Percentiles rank a stretch among this genome's conserved stretches.
These are phyloP conservation scores for Fusarium graminum DNA, from an alignment of 2,329 filamentous ascomycete species.

Conservation along the genomic window DNA sequence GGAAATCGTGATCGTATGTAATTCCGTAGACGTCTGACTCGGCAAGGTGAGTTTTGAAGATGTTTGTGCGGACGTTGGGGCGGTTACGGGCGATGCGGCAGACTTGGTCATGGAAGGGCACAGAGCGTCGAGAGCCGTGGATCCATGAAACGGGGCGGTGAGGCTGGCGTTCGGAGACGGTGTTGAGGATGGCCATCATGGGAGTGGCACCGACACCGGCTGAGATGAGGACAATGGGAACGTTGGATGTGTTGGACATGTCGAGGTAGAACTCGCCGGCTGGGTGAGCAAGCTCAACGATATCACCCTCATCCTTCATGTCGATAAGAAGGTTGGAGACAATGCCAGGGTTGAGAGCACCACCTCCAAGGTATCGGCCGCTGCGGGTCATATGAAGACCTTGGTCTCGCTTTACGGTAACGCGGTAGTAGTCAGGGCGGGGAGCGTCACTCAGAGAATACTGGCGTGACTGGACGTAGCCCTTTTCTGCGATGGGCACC, in stretches of 20 bases:
- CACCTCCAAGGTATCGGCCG: slow-evolving; percentile 43
- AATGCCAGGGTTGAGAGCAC: slow-evolving; percentile 68
- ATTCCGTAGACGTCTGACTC: slow-evolving; percentile 60
- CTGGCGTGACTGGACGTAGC: slow-evolving; percentile 75
- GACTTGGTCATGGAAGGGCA: slow-evolving; percentile 68
- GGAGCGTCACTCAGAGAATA: slow-evolving; percentile 79
- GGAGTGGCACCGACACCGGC: slow-evolving; percentile 72
- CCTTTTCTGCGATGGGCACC: slow-evolving; percentile 67
- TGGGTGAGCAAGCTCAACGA: slow-evolving; percentile 75
- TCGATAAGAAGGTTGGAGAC: slow-evolving; percentile 79
- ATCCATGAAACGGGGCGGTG: slow-evolving; percentile 69
- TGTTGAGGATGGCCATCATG: slow-evolving; percentile 71
- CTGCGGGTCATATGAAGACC: slow-evolving; percentile 60
- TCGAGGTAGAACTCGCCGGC: slow-evolving; percentile 72
- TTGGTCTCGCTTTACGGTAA: slow-evolving; percentile 77
- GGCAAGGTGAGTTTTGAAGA: slow-evolving; percentile 64
- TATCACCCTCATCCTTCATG: slow-evolving; percentile 70
- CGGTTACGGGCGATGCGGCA: slow-evolving; percentile 58
- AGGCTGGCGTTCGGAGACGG: slow-evolving; percentile 60
- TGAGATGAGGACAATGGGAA: slow-evolving; percentile 70
- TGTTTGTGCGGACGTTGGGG: slow-evolving; percentile 55
- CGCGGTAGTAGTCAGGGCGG: slow-evolving; percentile 72
- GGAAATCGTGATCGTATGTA: slow-evolving; percentile 59
- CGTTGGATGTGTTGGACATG: slow-evolving; percentile 52
- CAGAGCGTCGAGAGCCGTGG: slow-evolving; percentile 66